A percentile compares a stretch with the other conserved stretches of the same genome.
These are phyloP conservation scores for Calonectria pteridis DNA, from an alignment of 2,329 filamentous ascomycete genomes.

Conservation along the genomic window DNA sequence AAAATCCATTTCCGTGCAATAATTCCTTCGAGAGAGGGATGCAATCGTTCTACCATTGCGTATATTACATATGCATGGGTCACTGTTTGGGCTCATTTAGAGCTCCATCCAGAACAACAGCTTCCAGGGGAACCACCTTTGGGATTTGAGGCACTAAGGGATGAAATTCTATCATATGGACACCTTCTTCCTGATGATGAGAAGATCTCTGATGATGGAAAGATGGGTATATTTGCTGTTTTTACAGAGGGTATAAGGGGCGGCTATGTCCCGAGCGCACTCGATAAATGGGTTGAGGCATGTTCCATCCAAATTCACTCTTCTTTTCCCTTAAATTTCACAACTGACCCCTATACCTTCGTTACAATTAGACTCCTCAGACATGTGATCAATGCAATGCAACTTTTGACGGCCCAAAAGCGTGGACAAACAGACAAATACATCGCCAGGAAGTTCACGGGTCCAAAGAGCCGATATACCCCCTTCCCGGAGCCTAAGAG, in stretches of 20 bases:
- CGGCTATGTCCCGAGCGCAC: background rate
- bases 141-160: conserved; percentile 1
- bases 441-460: background rate
- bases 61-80: conserved; percentile 6
- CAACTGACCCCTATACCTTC: background rate
- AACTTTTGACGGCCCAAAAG: background rate
- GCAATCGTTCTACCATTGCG: background rate
- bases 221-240: background rate
- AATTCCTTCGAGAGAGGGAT: background rate
- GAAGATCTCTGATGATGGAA: background rate
- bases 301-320: background rate
- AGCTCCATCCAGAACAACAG: background rate
- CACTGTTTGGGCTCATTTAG: background rate
- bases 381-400: background rate
- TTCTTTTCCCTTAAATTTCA: background rate
- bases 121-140: background rate
- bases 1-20: background rate
- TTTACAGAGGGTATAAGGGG: background rate
- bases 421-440: background rate
- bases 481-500: conserved; percentile 10
- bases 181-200: background rate
- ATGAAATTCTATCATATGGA: background rate
- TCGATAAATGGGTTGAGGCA: background rate
- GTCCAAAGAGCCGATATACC: background rate
- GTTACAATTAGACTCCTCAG: background rate